A percentile compares a stretch with the other conserved stretches of the same genome.
Conservation (phyloP, 805 yeast genomes). For the Metschnikowia bowlesiae region DNA sequence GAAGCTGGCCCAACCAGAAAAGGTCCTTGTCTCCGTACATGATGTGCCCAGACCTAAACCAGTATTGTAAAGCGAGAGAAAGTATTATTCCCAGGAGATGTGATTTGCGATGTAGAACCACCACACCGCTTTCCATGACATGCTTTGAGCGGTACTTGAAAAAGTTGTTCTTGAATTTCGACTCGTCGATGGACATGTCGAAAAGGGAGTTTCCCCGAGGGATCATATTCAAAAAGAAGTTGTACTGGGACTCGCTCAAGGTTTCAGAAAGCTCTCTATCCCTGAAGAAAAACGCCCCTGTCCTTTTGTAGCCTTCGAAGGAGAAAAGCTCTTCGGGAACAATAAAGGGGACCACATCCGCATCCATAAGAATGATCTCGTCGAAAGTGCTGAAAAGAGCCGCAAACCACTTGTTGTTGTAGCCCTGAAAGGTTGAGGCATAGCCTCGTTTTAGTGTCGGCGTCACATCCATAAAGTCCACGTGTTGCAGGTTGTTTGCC, state of each 20-base stretch:
- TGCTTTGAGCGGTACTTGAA: constrained; percentile 20
- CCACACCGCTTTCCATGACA: constrained; percentile 36
- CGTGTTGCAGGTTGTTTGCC: constrained; percentile 6
- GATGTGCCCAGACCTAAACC: constrained; percentile 19
- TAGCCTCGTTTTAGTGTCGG: constrained; percentile 16
- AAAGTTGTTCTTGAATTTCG: constrained; percentile 12
- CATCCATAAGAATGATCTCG: constrained; percentile 16
- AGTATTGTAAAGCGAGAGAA: constrained; percentile 12
- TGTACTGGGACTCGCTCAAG: constrained; percentile 6
- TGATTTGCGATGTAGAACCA: constrained; percentile 21
- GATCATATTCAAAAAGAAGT: constrained; percentile 9
- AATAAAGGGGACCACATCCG: constrained; percentile 16
- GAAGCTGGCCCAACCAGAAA: constrained; percentile 28
- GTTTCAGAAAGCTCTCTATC: constrained; percentile 17
- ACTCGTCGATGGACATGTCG: constrained; percentile 5
- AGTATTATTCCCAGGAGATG: constrained; percentile 19
- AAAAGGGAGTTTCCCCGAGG: constrained; percentile 9
- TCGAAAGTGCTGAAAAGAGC: constrained; percentile 30
- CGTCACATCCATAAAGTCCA: constrained; percentile 16
- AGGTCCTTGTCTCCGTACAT: constrained; percentile 27
- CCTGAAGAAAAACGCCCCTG: constrained; percentile 33
- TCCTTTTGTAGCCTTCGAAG: constrained; percentile 9
- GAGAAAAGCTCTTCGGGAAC: constrained; percentile 10
- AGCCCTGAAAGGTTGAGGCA: constrained; percentile 25
- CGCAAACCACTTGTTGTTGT: constrained; percentile 21